A percentile compares a stretch with the other conserved stretches of the same genome.
phyloP scores from a whole-genome alignment of 345 rosid species.

The Salix viminalis region DNA sequence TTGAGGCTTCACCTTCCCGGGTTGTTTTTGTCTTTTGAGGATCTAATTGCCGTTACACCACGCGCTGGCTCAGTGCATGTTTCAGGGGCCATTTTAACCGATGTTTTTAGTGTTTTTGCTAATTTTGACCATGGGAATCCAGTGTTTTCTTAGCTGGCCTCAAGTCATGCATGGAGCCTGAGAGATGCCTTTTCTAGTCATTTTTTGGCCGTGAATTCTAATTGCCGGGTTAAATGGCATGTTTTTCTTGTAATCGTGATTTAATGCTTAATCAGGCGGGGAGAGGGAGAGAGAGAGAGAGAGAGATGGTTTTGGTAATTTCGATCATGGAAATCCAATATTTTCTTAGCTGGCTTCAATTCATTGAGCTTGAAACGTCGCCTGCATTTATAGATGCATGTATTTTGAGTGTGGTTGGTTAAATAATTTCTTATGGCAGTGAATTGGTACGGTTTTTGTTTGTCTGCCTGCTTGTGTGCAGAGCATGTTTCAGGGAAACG shows the following conservation, averaged over 20 bases:
- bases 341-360: not conserved
- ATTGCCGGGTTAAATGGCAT: no score
- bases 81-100: constrained; percentile 10
- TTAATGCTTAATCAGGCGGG: no score
- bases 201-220: no score
- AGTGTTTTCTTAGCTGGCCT: not conserved
- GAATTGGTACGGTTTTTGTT: no score
- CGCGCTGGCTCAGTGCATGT: not conserved
- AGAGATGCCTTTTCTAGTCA: not conserved
- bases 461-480: no score
- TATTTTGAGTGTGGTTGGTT: not conserved
- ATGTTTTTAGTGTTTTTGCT: not conserved
- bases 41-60: constrained; percentile 17
- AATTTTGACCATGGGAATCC: not conserved
- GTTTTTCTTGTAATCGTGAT: no score
- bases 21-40: constrained; percentile 18
- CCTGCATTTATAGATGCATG: not conserved
- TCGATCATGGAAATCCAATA: not conserved
- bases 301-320: not conserved
- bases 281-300: no score
- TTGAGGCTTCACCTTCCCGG: not conserved
- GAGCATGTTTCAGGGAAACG: no score
- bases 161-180: not conserved
- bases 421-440: no score
- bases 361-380: not conserved